Base-by-base conservation (phyloP, 2,329 filamentous ascomycete genomes). In the Pseudophaeomoniella oleicola region DNA sequence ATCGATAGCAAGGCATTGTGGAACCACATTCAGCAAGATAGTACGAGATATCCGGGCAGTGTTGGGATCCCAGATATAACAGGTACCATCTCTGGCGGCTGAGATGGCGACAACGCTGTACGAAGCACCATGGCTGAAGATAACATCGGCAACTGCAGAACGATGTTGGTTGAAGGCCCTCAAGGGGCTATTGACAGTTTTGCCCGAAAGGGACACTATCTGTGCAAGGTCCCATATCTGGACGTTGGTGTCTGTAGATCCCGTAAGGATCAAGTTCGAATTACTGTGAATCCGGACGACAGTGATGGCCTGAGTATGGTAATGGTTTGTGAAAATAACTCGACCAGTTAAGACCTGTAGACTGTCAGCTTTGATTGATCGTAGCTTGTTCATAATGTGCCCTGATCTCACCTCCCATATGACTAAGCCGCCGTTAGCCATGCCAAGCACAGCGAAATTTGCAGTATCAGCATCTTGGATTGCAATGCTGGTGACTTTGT, bases 1-100 rank as follows among this genome's bases (percentile, higher is more conserved):
- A 55, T 96, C 90, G 3, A 96, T 64, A 5, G 73, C 64, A 19
- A 88, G 55, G 47, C 79, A 86, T 18, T 80, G 65, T 12, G 87
- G 84, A 13, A 71, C 64, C n/a, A 70, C 67, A 2, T 82, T 75
- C 39, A 96, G 74, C 30, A 96, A 68, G 44, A 92, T 75, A 3
- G 86, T 96, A 31, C 87, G 75, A 39, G 96, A 63, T 9, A 80
- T 66, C 41, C 75, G 72, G 29, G 84, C 84, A 1, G 75, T 82
- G 42, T 78, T 75, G 54, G 92, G 92, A 59, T 96, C 87, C 90
- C 90, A 98, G 41, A 93, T 68, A 49, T 94, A 78, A 47, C 84
- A 84, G 5, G 84, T 90, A 58, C 83, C 87, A 60, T 96, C 90
- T 48, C 74, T 77, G 45, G 84, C 84, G 4, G 78, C 75, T 3